phyloP scores from a whole-genome alignment of 345 rosid genomes.

The Hevea brasiliensis region DNA sequence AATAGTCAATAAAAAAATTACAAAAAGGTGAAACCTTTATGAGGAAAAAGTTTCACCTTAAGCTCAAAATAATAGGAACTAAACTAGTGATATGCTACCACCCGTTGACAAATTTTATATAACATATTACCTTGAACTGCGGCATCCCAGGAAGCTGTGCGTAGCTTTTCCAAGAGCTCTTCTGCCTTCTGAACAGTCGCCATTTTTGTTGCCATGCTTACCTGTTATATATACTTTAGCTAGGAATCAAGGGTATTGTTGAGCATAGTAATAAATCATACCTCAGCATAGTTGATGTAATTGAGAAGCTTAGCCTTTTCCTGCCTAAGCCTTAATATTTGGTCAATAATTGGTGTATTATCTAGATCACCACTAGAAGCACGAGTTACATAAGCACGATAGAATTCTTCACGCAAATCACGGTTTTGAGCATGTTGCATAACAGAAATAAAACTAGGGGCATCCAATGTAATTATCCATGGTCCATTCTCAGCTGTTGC shows the following conservation, averaged over 20 bases:
- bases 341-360: constrained; percentile 69
- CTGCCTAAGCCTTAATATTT: constrained; percentile 67
- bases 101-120: constrained; percentile 3
- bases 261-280: constrained; percentile 28
- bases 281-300: constrained; percentile 86
- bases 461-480: constrained; percentile 81
- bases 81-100: background rate
- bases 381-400: constrained; percentile 63
- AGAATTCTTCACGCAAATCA: constrained; percentile 80
- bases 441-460: constrained; percentile 74
- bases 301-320: constrained; percentile 80
- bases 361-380: constrained; percentile 79
- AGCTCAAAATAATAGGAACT: no score
- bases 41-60: no score
- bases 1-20: background rate
- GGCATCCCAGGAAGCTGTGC: constrained; percentile 81
- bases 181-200: constrained; percentile 83
- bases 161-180: constrained; percentile 82
- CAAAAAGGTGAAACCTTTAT: background rate
- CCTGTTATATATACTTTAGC: constrained; percentile 44
- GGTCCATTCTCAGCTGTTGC: constrained; percentile 88
- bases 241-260: constrained; percentile 14
- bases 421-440: constrained; percentile 86
- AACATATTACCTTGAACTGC: constrained; percentile 70
- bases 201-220: constrained; percentile 95